Conservation (phyloP, 1,284 basidiomycete genomes). For the Ceratobasidium sp. region DNA sequence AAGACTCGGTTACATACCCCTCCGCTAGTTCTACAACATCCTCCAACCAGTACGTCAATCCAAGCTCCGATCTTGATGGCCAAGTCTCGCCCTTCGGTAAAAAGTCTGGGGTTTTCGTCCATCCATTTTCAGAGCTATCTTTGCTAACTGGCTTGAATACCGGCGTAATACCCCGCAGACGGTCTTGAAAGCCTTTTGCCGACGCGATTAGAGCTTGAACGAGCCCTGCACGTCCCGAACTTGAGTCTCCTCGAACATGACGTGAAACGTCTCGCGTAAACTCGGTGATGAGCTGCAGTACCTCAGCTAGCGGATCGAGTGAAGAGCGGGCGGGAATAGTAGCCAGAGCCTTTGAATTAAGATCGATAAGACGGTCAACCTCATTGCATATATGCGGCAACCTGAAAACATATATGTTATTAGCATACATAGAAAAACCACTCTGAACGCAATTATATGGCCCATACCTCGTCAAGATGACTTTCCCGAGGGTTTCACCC, state of each 20-base stretch:
- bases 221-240: conserved; percentile 27
- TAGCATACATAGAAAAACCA: not conserved
- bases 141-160: conserved; percentile 24
- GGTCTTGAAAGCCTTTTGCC: conserved; percentile 37
- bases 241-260: conserved; percentile 28
- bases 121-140: not conserved
- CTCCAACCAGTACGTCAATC: conserved; percentile 33
- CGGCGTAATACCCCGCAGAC: conserved; percentile 34
- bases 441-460: not conserved
- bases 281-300: conserved; percentile 29
- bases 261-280: conserved; percentile 37
- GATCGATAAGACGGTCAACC: conserved; percentile 33
- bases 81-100: conserved; percentile 29
- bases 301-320: conserved; percentile 39
- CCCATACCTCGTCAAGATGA: conserved; percentile 34
- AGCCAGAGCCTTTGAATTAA: conserved; percentile 22
- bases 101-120: conserved; percentile 14
- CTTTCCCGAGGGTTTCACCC: conserved; percentile 37
- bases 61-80: conserved; percentile 28
- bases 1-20: conserved; percentile 6
- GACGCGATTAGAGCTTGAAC: conserved; percentile 31
- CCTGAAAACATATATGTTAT: not conserved
- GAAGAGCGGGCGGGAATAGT: conserved; percentile 13
- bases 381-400: conserved; percentile 43
- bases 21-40: conserved; percentile 38